phyloP scores from a whole-genome alignment of 257 asterid genomes.

The Solanum medicagineum region DNA sequence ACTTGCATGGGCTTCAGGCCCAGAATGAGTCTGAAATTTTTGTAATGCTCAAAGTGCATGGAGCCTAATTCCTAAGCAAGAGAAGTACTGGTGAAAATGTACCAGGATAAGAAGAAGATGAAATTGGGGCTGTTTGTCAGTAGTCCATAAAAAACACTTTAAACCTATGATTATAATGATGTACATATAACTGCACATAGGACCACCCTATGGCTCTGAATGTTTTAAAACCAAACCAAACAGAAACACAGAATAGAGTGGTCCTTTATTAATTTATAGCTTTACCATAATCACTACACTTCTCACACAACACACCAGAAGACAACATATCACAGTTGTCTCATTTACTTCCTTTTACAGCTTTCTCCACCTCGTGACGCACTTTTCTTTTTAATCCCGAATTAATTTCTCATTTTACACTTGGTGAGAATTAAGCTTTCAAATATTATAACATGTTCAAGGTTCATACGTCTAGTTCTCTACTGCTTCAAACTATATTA shows the following conservation, averaged over 20 bases:
- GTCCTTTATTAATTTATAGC: slow-evolving; percentile 9
- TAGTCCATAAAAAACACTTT: background rate
- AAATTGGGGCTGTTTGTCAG: background rate
- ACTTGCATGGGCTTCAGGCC: background rate
- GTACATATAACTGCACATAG: background rate
- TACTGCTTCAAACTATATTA: background rate
- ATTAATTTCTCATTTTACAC: background rate
- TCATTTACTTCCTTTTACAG: background rate
- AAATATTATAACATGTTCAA: background rate
- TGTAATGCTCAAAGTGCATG: background rate
- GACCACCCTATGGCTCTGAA: slow-evolving; percentile 19
- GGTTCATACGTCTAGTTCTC: background rate
- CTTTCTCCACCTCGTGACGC: background rate
- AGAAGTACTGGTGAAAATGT: background rate
- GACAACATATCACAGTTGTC: background rate
- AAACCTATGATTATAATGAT: slow-evolving; percentile 1
- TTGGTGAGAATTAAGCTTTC: background rate
- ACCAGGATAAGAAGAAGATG: background rate
- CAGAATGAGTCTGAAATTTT: background rate
- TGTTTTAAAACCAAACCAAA: background rate
- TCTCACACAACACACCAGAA: background rate
- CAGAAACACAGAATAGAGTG: slow-evolving; percentile 12
- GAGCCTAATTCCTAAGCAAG: background rate
- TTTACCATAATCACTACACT: background rate
- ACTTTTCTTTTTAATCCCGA: background rate